Base-by-base conservation (phyloP, 1,139 yeast species). In the Protomyces inouyei region DNA sequence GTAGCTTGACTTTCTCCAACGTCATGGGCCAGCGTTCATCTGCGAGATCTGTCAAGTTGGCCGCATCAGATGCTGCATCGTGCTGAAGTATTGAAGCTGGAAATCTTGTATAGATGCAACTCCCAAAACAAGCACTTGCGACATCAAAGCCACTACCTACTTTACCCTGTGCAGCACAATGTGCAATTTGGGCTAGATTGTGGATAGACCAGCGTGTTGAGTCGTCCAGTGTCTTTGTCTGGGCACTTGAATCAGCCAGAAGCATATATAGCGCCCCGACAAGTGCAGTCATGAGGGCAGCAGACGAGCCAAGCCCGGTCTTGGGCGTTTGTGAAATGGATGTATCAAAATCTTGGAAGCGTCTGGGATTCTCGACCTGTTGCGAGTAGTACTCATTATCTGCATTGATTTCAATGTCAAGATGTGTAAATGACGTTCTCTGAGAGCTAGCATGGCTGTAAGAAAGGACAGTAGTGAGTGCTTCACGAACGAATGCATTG, bases 121-220 rank as follows among this genome's bases (percentile, higher is more conserved):
- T 88, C 1, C 98, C 98, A 75, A 82, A 93, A 0, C 89, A 86
- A 0, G 98, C 98, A 8, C 98, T 86, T 0, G 96, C 98, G 52
- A 95, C 95, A 73, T 93, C 98, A 74, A 93, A 93, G 0, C 98
- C 98, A 2, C 97, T 89, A 0, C 98, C 98, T 35, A 93, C 85
- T 74, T 95, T 95, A 54, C 89, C 88, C 73, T 93, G 98, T 1
- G 98, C 98, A 65, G 83, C 82, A 74, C 97, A 92, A 74, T 93
- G 98, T 0, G 96, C 88, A 12, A 89, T 78, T 73, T 93, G 98
- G 0, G 97, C 84, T 40, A 90, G 76, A 70, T 90, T 92, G 74
- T 93, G 98, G 36, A 93, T 78, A 5, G 72, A 67, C 46, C 73
- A 25, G 18, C 75, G 18, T 55, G 64, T 28, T 66, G 57, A 18